Evolutionary conservation across 2,329 filamentous ascomycete species (phyloP).

Genomic region (Apiospora phragmitis): DNA sequence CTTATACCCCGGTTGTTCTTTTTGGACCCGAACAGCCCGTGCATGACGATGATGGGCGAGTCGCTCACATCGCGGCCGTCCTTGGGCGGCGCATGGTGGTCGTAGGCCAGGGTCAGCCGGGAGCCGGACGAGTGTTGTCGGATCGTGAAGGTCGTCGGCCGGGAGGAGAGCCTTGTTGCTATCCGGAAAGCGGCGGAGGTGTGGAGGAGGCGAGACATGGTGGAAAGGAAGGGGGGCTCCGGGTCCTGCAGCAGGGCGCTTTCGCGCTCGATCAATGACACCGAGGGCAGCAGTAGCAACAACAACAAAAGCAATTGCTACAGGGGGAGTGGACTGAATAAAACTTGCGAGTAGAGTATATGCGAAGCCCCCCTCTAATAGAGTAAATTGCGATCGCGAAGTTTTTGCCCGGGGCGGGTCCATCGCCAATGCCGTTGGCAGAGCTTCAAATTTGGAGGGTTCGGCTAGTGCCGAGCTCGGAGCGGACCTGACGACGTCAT

Average conservation of each 20-base stretch:
- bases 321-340: neutral
- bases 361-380: neutral
- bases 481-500: neutral
- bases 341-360: neutral
- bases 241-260: neutral
- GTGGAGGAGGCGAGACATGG: conserved; percentile 48
- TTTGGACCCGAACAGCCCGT: conserved; percentile 92
- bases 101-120: conserved; percentile 55
- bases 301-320: neutral
- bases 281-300: neutral
- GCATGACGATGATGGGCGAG: conserved; percentile 79
- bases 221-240: neutral
- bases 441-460: neutral
- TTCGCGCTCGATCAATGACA: neutral
- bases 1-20: conserved; percentile 93
- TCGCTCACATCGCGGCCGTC: conserved; percentile 37
- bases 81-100: conserved; percentile 62
- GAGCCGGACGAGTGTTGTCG: conserved; percentile 8
- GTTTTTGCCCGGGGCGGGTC: conserved; percentile 1
- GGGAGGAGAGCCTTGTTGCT: conserved; percentile 23
- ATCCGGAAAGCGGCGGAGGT: conserved; percentile 34
- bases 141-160: conserved; percentile 26
- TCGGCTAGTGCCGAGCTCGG: conserved; percentile 1
- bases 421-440: neutral
- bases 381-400: neutral